These are phyloP conservation scores for Hyaloscypha variabilis DNA, from an alignment of 495 filamentous ascomycete species.

Conservation along the genomic window DNA sequence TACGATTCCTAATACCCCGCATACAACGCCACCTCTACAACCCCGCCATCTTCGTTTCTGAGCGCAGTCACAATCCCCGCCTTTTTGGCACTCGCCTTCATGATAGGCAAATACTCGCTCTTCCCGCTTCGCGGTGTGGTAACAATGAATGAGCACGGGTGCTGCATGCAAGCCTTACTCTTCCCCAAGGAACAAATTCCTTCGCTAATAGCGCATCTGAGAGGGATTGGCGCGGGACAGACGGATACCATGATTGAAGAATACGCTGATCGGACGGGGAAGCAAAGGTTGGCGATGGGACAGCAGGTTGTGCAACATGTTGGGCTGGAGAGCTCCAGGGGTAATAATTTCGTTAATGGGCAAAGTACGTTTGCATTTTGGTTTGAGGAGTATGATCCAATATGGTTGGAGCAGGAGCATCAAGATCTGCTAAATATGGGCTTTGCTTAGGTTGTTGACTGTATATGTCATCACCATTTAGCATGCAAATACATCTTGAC, in stretches of 20 bases:
- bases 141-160: constrained; percentile 43
- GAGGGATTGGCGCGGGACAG: constrained; percentile 30
- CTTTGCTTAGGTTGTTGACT: too few relatives aligned
- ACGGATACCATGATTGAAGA: constrained; percentile 43
- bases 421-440: constrained; percentile 12
- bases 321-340: constrained; percentile 34
- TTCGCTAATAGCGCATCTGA: constrained; percentile 34
- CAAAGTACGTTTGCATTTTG: constrained; percentile 32
- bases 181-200: constrained; percentile 43
- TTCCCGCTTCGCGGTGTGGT: constrained; percentile 43
- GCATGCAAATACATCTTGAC: too few relatives aligned
- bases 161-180: constrained; percentile 49
- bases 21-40: constrained; percentile 22
- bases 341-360: constrained; percentile 27
- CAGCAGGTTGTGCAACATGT: constrained; percentile 43
- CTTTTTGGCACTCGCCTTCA: constrained; percentile 43
- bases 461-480: too few relatives aligned
- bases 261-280: constrained; percentile 34
- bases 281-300: constrained; percentile 37
- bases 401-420: constrained; percentile 23
- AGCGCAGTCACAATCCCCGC: constrained; percentile 43
- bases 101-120: constrained; percentile 48
- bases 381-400: constrained; percentile 30
- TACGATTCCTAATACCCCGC: constrained; percentile 21
- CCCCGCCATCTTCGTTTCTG: constrained; percentile 32